These are phyloP conservation scores for Acacia crassicarpa DNA, from an alignment of 306 rosid genomes.

Conservation along the genomic window DNA sequence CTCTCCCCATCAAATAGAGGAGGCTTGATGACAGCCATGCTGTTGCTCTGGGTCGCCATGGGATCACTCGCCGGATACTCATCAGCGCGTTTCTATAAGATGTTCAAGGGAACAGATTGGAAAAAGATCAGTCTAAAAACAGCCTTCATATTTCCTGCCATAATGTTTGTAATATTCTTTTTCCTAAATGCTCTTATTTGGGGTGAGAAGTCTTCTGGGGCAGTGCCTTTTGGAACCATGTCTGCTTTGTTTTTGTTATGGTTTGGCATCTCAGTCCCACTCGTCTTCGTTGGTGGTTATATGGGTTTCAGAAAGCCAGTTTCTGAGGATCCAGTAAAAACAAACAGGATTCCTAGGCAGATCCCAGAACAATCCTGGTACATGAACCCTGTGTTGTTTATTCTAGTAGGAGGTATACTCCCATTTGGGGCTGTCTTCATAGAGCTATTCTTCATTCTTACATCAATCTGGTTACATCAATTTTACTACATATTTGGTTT, in stretches of 20 bases:
- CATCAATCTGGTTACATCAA: conserved; percentile 94
- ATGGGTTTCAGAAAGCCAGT: conserved; percentile 63
- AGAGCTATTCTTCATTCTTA: conserved; percentile 93
- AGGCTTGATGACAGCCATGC: not conserved
- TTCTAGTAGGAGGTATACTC: conserved; percentile 35
- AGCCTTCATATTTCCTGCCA: conserved; percentile 76
- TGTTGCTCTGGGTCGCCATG: conserved; percentile 70
- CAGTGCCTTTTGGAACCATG: conserved; percentile 97
- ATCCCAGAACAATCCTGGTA: conserved; percentile 62
- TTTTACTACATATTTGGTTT: conserved; percentile 87
- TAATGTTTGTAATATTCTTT: conserved; percentile 65
- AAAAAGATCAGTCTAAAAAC: conserved; percentile 68
- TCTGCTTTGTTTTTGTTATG: conserved; percentile 87
- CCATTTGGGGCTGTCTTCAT: conserved; percentile 95
- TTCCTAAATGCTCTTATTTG: conserved; percentile 85
- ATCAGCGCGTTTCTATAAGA: conserved; percentile 62
- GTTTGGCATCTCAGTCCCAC: conserved; percentile 98
- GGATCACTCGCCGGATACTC: conserved; percentile 79
- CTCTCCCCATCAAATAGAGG: not conserved
- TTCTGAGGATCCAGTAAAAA: conserved; percentile 78
- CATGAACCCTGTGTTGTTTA: not conserved
- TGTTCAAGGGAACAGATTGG: conserved; percentile 89
- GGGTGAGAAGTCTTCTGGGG: conserved; percentile 92
- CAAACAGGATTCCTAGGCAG: conserved; percentile 84
- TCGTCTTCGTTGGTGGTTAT: conserved; percentile 71